These are phyloP conservation scores for Triangularia setosa DNA, from an alignment of 2,329 filamentous ascomycete species.

Conservation along the genomic window DNA sequence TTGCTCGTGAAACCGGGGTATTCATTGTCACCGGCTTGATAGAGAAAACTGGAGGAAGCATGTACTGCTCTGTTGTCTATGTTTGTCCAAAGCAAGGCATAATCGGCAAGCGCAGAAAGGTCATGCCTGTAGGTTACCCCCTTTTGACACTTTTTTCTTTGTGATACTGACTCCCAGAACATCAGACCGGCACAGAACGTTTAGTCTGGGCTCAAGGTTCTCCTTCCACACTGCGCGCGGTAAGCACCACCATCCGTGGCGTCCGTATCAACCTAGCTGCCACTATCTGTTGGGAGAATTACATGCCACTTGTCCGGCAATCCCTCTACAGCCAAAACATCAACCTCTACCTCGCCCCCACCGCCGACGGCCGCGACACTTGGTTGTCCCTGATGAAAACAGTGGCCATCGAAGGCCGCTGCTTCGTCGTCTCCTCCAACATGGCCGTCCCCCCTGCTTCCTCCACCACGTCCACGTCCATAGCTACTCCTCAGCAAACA, in stretches of 20 bases:
- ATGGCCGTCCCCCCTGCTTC: constrained; percentile 63
- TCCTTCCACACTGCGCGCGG: constrained; percentile 71
- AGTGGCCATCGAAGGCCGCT: constrained; percentile 73
- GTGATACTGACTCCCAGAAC: constrained; percentile 20
- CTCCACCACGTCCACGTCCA: background rate
- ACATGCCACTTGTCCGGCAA: constrained; percentile 86
- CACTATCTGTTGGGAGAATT: constrained; percentile 96
- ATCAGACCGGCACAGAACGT: constrained; percentile 69
- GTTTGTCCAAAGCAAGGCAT: constrained; percentile 70
- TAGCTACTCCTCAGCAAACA: background rate
- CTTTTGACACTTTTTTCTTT: no score
- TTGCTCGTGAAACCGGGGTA: constrained; percentile 73
- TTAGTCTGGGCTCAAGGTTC: constrained; percentile 87
- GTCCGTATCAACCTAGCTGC: constrained; percentile 75
- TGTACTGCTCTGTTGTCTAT: constrained; percentile 82
- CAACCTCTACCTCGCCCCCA: constrained; percentile 87
- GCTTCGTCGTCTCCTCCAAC: constrained; percentile 82
- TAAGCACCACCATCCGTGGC: constrained; percentile 75
- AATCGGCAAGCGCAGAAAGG: constrained; percentile 83
- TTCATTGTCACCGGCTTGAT: constrained; percentile 79
- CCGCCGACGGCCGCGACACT: constrained; percentile 76
- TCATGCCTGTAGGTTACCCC: constrained; percentile 67
- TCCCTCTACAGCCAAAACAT: constrained; percentile 85
- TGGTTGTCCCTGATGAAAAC: constrained; percentile 84
- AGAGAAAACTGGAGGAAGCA: constrained; percentile 72